Percentiles rank a stretch among this genome's conserved stretches.
phyloP scores from a whole-genome alignment of 2,329 filamentous ascomycete genomes.

The Epichloe typhina region DNA sequence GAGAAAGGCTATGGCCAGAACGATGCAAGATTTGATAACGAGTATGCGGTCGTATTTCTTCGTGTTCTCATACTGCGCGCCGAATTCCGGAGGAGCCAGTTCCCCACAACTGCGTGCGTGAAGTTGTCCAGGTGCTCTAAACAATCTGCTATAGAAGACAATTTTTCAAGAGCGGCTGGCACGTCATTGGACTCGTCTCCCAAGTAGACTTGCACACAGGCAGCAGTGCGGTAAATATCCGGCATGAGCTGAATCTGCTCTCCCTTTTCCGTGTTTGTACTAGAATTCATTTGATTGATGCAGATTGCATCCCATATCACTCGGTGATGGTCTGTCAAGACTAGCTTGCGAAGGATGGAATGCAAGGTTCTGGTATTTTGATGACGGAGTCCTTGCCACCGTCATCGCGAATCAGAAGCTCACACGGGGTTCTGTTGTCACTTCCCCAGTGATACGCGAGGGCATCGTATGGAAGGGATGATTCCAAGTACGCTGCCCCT shows the following conservation, averaged over 20 bases:
- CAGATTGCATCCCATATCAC: slow-evolving; percentile 8
- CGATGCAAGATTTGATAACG: too few species aligned
- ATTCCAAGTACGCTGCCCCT: background rate
- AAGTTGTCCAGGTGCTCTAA: slow-evolving; percentile 5
- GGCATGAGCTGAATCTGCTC: slow-evolving; percentile 8
- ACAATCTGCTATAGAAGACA: slow-evolving; percentile 5
- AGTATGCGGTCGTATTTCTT: too few species aligned
- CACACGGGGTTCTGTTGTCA: background rate
- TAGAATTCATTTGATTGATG: slow-evolving; percentile 7
- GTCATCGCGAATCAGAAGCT: background rate
- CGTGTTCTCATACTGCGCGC: too few species aligned
- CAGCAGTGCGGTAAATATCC: slow-evolving; percentile 6
- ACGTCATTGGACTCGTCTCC: slow-evolving; percentile 4
- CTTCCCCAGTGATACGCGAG: slow-evolving; percentile 7
- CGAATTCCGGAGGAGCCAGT: too few species aligned
- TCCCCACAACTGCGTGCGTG: background rate
- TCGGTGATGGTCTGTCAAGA: slow-evolving; percentile 1
- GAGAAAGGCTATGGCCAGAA: too few species aligned
- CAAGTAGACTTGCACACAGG: slow-evolving; percentile 6
- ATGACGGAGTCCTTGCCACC: slow-evolving; percentile 1
- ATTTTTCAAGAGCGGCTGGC: slow-evolving; percentile 1
- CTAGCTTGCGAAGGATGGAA: slow-evolving; percentile 2
- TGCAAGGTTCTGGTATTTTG: slow-evolving; percentile 4
- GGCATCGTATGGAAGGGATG: slow-evolving; percentile 3
- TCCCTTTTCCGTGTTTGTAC: slow-evolving; percentile 6